Base-by-base conservation (phyloP, 495 filamentous ascomycete species). In the Aspergillus heteromorphus region DNA sequence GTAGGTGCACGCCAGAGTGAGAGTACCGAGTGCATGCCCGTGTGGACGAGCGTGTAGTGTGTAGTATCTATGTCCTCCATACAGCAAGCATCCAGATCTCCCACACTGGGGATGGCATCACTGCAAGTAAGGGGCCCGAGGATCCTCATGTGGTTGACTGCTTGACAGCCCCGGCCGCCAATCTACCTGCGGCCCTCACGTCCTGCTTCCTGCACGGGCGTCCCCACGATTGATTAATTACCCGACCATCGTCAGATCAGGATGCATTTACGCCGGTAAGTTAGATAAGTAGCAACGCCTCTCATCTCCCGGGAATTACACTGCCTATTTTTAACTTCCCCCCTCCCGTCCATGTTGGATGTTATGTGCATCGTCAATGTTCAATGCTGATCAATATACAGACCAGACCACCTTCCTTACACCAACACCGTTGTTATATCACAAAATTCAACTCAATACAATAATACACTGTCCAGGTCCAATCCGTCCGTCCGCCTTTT, bases 81-180 rank as follows among this genome's bases (percentile, higher is more conserved):
- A n/a, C n/a, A n/a, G n/a, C n/a, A n/a, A n/a, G n/a, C n/a, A 27
- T 27, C 4, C 23, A 27, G 3, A 45, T 45, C 9, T 21, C n/a
- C 4, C 20, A 45, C 3, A 4, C 20, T 40, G 17, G n/a, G n/a
- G n/a, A n/a, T n/a, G n/a, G n/a, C n/a, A n/a, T 9, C 41, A 18
- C 19, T 21, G 11, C 10, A 27, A 8, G 31, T 45, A 53, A 53
- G 40, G 51, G 40, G 41, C 17, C 6, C 6, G 31, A 38, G 38
- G 34, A 23, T 27, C 27, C 25, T 48, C 49, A 51, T 40, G 49
- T 51, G 31, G 49, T 51, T 51, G 49, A 51, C 49, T 25, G 42
- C 21, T 17, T 43, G 40, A 43, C 40, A 18, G 21, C 38, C 34
- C 34, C 34, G 21, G 14, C 30, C 40, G 36, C 38, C 49, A 27